These are phyloP conservation scores for Candida bentonensis DNA, from an alignment of 805 yeast species.

Conservation along the genomic window DNA sequence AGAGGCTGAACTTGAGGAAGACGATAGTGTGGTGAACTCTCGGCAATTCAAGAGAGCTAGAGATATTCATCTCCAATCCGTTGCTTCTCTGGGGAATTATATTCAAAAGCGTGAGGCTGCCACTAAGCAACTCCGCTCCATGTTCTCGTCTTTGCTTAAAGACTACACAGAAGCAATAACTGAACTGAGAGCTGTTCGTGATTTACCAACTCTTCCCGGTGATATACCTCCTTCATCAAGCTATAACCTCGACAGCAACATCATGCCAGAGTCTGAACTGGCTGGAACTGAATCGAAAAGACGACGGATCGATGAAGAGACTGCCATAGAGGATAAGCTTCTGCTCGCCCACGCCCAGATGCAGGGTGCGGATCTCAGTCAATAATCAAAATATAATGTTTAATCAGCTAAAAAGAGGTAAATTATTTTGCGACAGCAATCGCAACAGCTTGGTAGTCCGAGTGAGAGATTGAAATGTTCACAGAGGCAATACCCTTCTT, in stretches of 20 bases:
- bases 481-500: constrained; percentile 55
- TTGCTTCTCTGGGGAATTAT: neutral
- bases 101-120: constrained; percentile 1
- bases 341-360: constrained; percentile 1
- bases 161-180: neutral
- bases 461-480: constrained; percentile 87
- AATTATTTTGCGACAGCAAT: constrained; percentile 58
- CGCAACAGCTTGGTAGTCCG: constrained; percentile 94
- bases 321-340: neutral
- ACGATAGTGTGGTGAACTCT: neutral
- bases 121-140: neutral
- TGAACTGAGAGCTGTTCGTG: neutral
- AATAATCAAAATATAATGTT: neutral
- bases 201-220: neutral
- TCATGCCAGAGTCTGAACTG: neutral
- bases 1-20: neutral
- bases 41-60: neutral
- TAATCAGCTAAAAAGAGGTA: no score
- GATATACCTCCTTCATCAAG: neutral
- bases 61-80: neutral
- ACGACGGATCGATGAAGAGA: neutral
- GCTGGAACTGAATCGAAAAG: constrained; percentile 1
- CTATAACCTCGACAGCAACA: neutral
- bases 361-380: neutral
- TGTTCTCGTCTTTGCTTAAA: neutral